Evolutionary conservation across 2,329 filamentous ascomycete species (phyloP), one percentile per base, ranked within the genome.

Genomic region (Alternaria ventricosa): DNA sequence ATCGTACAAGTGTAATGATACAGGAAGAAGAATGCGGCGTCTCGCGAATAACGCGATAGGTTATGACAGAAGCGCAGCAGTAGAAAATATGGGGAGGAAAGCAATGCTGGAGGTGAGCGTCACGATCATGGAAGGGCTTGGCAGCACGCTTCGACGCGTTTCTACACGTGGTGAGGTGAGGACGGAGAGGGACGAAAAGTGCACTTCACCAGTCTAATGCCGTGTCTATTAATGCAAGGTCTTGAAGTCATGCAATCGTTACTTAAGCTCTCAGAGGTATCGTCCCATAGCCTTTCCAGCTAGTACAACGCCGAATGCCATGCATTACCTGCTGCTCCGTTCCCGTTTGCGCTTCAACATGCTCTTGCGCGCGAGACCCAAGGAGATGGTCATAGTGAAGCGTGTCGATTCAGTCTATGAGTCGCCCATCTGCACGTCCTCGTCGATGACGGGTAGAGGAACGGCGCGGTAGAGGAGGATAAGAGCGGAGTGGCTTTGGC

Each of bases 401-500:
- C 13, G 15, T 20, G 22, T 45, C 41, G 27, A 60, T 22, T 45
- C 55, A 54, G 25, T 10, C 45, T 64, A 64, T 53, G 56, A 60
- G 33, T 73, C 77, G 51, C 74, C 65, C 71, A 78, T 78, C 62
- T 69, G 72, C 13, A 78, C 76, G 45, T 80, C 78, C 63, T 81
- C 88, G 28, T 82, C 88, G 28, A 87, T 82, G 8, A 82, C 82
- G 9, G 90, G 90, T 64, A 94, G 83, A 27, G 90, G 86, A 63
- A 94, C 90, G 8, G 92, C 91, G 70, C 87, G 87, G 82, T 96
- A 96, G 25, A 96, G 85, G 45, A 94, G 83, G 66, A 96, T 93
- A 51, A 96, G 86, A 27, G 92, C 92, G 55, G 92, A 94, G 80
- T 96, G 92, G 57, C 89, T 91, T 81, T 96, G 92, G 69, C 85